Conservation (phyloP, 257 asterid genomes). For the Knoxia roxburghii region DNA sequence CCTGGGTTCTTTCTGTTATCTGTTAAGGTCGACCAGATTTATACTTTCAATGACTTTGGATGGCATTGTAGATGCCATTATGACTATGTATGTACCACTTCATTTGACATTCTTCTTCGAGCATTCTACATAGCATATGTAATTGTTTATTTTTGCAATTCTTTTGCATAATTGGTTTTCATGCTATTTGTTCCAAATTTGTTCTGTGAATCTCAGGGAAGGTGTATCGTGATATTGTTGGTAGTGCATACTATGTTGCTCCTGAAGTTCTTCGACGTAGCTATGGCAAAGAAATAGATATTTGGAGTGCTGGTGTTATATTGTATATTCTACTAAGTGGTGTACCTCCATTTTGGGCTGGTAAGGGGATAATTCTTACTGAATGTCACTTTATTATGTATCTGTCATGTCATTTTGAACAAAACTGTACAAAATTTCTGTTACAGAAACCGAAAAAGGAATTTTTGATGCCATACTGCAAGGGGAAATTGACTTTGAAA, state of each 20-base stretch:
- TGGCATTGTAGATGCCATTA: not conserved
- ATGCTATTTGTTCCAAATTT: not conserved
- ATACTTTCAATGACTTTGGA: not conserved
- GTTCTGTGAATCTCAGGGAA: slow-evolving; percentile 40
- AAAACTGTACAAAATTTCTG: not conserved
- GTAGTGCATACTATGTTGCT: slow-evolving; percentile 90
- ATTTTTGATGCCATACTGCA: slow-evolving; percentile 80
- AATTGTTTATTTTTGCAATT: not conserved
- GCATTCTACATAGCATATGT: not conserved
- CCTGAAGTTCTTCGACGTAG: slow-evolving; percentile 77
- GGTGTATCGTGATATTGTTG: slow-evolving; percentile 72
- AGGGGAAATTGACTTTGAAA: slow-evolving; percentile 81
- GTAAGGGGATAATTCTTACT: slow-evolving; percentile 32
- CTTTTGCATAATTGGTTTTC: not conserved
- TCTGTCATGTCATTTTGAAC: slow-evolving; percentile 4
- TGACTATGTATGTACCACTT: not conserved
- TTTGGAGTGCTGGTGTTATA: slow-evolving; percentile 96
- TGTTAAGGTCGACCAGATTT: not conserved
- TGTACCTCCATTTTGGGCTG: slow-evolving; percentile 97
- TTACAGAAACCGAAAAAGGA: slow-evolving; percentile 89
- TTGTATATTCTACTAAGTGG: slow-evolving; percentile 82
- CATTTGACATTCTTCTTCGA: not conserved
- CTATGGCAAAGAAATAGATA: slow-evolving; percentile 79
- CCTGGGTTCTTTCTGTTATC: not conserved
- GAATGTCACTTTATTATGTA: not conserved